Evolutionary conservation across 2,329 filamentous ascomycete species (phyloP).

Genomic region (Aspergillus awamori): DNA sequence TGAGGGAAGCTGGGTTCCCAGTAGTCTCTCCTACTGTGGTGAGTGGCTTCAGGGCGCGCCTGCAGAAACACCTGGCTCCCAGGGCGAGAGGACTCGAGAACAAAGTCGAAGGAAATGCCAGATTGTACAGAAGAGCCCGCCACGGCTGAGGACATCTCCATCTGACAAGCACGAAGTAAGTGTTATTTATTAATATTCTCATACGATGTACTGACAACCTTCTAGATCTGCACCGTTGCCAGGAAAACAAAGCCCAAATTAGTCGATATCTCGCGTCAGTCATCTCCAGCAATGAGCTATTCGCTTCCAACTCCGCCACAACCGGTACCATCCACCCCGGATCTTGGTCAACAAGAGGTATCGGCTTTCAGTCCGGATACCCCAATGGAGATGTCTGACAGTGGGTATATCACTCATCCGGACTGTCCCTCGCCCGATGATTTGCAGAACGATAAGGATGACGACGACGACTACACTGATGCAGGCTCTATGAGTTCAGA

Average conservation of each 20-base stretch:
- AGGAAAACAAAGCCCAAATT: slow-evolving; percentile 42
- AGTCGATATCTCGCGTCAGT: slow-evolving; percentile 43
- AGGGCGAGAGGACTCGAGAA: slow-evolving; percentile 30
- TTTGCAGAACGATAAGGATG: slow-evolving; percentile 28
- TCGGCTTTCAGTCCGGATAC: slow-evolving; percentile 46
- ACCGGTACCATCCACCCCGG: slow-evolving; percentile 38
- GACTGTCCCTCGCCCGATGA: slow-evolving; percentile 32
- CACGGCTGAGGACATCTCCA: slow-evolving; percentile 25
- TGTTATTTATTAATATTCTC: background rate
- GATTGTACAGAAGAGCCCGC: slow-evolving; percentile 40
- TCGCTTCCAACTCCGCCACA: slow-evolving; percentile 30
- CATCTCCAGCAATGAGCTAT: slow-evolving; percentile 33
- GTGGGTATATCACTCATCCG: slow-evolving; percentile 36
- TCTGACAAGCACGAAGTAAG: slow-evolving; percentile 30
- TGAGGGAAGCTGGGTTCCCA: slow-evolving; percentile 42
- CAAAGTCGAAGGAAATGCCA: slow-evolving; percentile 40
- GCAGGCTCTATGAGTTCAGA: slow-evolving; percentile 32
- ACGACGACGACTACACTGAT: slow-evolving; percentile 33
- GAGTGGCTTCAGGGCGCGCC: slow-evolving; percentile 43
- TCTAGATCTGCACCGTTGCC: slow-evolving; percentile 38
- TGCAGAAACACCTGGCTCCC: slow-evolving; percentile 29
- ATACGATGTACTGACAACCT: slow-evolving; percentile 11
- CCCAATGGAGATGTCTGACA: slow-evolving; percentile 40
- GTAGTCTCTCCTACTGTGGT: slow-evolving; percentile 41
- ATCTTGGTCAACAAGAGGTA: slow-evolving; percentile 39